Evolutionary conservation across 2,329 filamentous ascomycete species (phyloP), one percentile per base, ranked within the genome.

Genomic region (Hirsutella rhossiliensis): DNA sequence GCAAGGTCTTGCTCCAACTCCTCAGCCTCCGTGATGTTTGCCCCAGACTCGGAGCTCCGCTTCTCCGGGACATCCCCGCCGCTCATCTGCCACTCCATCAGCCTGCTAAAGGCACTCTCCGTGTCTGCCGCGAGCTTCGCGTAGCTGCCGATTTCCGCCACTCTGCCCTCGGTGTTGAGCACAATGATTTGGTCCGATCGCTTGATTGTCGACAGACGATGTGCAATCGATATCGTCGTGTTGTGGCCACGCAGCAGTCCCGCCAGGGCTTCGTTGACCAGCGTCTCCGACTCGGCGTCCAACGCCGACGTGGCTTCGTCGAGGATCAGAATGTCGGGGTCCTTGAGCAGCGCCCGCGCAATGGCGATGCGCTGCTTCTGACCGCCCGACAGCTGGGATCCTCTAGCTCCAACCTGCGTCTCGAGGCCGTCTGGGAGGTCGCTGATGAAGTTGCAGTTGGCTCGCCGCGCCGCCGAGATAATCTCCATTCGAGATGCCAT

Each of bases 51-150:
- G 19, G 50, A 56, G 40, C 48, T 57, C 18, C 51, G 58, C 30
- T 68, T 65, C 4, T 71, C 61, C 0, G 70, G 62, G 9, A 71
- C 57, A 45, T 94, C 87, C 9, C 84, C 84, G 12, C 89, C 90
- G 54, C 76, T 92, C 78, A 97, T 85, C 66, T 98, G 92, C 89
- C 89, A 97, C 64, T 97, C 90, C 92, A 98, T 98, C 43, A 98
- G 71, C 65, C 84, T 92, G 54, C 82, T 90, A 59, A 98, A 98
- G 2, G 89, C 87, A 43, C 90, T 94, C 11, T 83, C 69, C 15
- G 76, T 75, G 47, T 87, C 78, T 5, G 75, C 71, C 43, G 82
- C 84, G 19, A 98, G 75, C 50, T 87, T 76, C 20, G 73, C 67
- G 61, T 94, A 98, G 46, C 82, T 84, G 45, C 92, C 92, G 50